Base-by-base conservation (phyloP, 345 rosid genomes). In the Cardamine chenopodiifolia region DNA sequence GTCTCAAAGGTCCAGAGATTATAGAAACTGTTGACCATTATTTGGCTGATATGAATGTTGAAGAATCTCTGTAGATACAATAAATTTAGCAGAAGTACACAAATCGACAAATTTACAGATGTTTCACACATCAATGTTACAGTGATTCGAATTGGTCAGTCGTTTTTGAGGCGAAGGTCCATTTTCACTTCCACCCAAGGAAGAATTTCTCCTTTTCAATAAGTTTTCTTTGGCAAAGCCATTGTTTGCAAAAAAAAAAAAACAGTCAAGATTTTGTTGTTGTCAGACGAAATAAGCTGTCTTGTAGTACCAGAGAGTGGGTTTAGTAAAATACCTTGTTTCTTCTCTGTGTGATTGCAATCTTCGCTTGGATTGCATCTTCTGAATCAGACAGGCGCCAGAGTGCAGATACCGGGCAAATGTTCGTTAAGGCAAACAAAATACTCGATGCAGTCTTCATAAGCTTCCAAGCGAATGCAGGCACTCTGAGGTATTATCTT, bases 351-450 rank as follows among this genome's bases (percentile, higher is more conserved):
- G 19, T 56, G 77, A 58, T 71, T 77, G 34, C 6, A 28, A 56
- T 71, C 73, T 52, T 82, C 86, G 79, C 79, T 91, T 82, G 45
- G 83, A 65, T 87, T 54, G 91, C 88, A 80, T 85, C 97, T 62
- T 92, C 99, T 25, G 99, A 89, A 80, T 95, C 98, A 72, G 98
- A 89, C 81, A 92, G 99, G 98, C 62, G 90, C 82, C 14, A 95
- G 92, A 44, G 93, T 86, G 85, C 99, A 95, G 73, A 86, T 84
- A 66, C 98, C 99, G 28, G 87, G 83, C 88, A 95, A 74, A 83
- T 95, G 99, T 42, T 98, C 99, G 66, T 95, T 90, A 18, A 95
- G 96, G 77, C 98, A 95, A 29, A 95, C 98, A 60, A 81, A 90
- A 77, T 90, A 95, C 72, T 95, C 99, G 0, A 92, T 79, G 55